phyloP scores from a whole-genome alignment of 148 eudicot species.

The Spergularia bocconei region DNA sequence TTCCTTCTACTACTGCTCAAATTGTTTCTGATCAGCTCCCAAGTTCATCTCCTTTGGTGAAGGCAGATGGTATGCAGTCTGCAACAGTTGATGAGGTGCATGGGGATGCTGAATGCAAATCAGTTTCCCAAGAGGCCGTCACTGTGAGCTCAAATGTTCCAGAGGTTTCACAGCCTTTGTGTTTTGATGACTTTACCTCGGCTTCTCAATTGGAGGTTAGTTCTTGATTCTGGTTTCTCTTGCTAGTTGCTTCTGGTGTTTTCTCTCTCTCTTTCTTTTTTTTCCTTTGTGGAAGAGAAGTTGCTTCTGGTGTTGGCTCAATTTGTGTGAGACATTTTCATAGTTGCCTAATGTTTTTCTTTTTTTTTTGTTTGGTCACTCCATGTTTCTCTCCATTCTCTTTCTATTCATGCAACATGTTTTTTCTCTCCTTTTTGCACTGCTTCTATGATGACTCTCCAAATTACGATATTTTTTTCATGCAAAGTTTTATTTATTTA shows the following conservation, averaged over 20 bases:
- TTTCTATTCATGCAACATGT: neutral
- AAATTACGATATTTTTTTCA: too few relatives aligned
- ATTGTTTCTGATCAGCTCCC: constrained; percentile 16
- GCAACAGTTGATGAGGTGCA: constrained; percentile 29
- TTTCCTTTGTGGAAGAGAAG: too few relatives aligned
- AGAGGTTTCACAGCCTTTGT: constrained; percentile 47
- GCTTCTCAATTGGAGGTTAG: constrained; percentile 84
- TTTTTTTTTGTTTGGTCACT: too few relatives aligned
- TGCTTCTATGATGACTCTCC: neutral
- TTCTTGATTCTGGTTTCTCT: neutral
- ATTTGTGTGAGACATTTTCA: too few relatives aligned
- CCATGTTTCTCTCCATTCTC: too few relatives aligned
- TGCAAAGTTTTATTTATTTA: too few relatives aligned
- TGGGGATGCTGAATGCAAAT: constrained; percentile 16
- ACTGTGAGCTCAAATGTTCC: constrained; percentile 18
- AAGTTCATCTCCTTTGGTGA: neutral
- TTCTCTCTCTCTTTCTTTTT: too few relatives aligned
- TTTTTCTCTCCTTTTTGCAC: neutral
- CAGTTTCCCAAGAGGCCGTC: constrained; percentile 30
- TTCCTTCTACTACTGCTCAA: constrained; percentile 20
- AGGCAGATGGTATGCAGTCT: constrained; percentile 1
- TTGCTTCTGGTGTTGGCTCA: too few relatives aligned
- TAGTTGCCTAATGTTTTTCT: too few relatives aligned
- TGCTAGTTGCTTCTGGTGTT: constrained; percentile 4
- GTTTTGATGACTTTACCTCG: constrained; percentile 54